Evolutionary conservation across 2,329 filamentous ascomycete species (phyloP).

Genomic region (Colletotrichum navitas): DNA sequence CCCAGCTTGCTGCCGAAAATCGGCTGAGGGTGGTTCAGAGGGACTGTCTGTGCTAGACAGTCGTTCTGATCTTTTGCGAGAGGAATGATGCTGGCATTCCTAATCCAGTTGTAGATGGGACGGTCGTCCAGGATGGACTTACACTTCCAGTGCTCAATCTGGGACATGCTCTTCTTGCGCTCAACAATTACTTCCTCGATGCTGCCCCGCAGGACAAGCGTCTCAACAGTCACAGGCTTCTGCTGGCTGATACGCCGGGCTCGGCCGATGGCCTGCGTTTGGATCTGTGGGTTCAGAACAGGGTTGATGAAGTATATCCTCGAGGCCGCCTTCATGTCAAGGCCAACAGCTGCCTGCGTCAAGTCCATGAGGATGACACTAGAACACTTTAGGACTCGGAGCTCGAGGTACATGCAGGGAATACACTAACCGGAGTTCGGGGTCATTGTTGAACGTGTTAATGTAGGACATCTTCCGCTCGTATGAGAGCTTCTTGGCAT

Average conservation of each 20-base stretch:
- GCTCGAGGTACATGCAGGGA: not conserved
- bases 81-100: conserved; percentile 61
- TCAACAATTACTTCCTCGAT: conserved; percentile 88
- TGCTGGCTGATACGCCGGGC: conserved; percentile 89
- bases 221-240: conserved; percentile 85
- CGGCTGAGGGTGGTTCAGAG: conserved; percentile 58
- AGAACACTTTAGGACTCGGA: not conserved
- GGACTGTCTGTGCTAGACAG: conserved; percentile 62
- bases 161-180: conserved; percentile 80
- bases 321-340: conserved; percentile 87
- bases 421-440: conserved; percentile 65
- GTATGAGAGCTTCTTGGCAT: conserved; percentile 72
- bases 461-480: conserved; percentile 80
- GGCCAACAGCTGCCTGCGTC: conserved; percentile 86
- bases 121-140: conserved; percentile 70
- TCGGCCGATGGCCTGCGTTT: conserved; percentile 92
- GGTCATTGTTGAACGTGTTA: conserved; percentile 78
- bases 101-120: conserved; percentile 71
- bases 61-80: conserved; percentile 47
- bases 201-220: conserved; percentile 81
- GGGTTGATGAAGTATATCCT: conserved; percentile 92
- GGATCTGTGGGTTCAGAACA: conserved; percentile 85
- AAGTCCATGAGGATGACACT: conserved; percentile 91
- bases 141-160: conserved; percentile 68
- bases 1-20: conserved; percentile 67